Evolutionary conservation across 208 protist species (phyloP), one percentile per base, ranked within the genome.

Genomic region (Trypanosoma congolense): DNA sequence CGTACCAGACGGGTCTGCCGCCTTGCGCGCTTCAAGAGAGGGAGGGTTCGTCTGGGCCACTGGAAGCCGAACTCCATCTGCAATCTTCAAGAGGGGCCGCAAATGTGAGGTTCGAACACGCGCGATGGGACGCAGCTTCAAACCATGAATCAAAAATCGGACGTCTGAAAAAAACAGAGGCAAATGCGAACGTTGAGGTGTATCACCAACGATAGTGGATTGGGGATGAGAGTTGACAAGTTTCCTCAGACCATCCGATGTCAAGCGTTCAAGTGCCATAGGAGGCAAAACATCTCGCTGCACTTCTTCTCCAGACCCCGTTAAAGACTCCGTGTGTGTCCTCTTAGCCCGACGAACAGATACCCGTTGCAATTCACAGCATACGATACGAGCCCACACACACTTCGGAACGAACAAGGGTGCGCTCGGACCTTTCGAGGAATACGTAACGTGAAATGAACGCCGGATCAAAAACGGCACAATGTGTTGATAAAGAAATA

Each of bases 51-150:
- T 26, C 19, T 9, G 2, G 19, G 28, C n/a, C 26, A 19, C 10
- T 43, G 31, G n/a, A 5, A 29, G 12, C 33, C n/a, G 24, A 3
- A 51, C 19, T 1, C 59, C 49, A 29, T 43, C 31, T 1, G 61
- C 53, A n/a, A 65, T 45, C 38, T 49, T 56, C 18, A 38, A 60
- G 16, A 76, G 29, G 8, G 48, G 21, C 14, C 41, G 36, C 21
- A 12, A 6, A 5, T 43, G 19, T n/a, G 36, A 49, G 21, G 50
- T 30, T 1, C 77, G 73, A 55, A 88, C 50, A 1, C 64, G 47
- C 1, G 85, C 81, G 35, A 92, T 84, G 29, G 85, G 85, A 0
- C 85, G 78, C 26, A 92, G 67, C 59, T 89, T 88, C n/a, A 55
- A 42, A 6, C 65, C 28, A 57, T 89, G 76, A 1, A 83, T 70